Evolutionary conservation across 192 early-diverging fungal species (phyloP).

Genomic region (Jimgerdemannia flammicorona): DNA sequence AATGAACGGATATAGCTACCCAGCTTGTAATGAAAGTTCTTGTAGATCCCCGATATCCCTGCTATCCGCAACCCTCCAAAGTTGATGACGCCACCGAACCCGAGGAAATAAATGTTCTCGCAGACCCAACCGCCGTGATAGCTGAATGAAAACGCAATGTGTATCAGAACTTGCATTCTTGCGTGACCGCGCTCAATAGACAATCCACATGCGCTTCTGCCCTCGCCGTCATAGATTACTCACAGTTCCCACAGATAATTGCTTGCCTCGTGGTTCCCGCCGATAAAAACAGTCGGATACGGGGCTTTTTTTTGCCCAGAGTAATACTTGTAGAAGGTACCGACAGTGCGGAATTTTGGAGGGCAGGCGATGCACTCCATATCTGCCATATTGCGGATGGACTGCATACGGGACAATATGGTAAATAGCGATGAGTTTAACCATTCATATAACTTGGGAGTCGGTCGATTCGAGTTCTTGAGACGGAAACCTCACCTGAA

Average conservation of each 20-base stretch:
- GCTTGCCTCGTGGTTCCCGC: constrained; percentile 97
- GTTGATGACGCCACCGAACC: constrained; percentile 79
- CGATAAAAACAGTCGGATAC: constrained; percentile 91
- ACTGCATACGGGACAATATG: constrained; percentile 25
- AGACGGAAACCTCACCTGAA: constrained; percentile 57
- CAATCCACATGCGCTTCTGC: neutral
- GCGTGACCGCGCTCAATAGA: no score
- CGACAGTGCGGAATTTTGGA: constrained; percentile 77
- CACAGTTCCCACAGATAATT: constrained; percentile 95
- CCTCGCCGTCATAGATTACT: constrained; percentile 15
- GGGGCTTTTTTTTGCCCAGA: constrained; percentile 75
- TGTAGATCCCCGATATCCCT: constrained; percentile 92
- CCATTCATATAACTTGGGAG: neutral
- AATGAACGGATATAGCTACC: constrained; percentile 27
- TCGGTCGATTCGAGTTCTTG: no score
- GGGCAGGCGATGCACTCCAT: constrained; percentile 81
- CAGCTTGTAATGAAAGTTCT: constrained; percentile 51
- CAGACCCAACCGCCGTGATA: constrained; percentile 95
- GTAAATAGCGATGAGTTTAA: neutral
- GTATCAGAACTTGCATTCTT: no score
- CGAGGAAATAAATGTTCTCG: constrained; percentile 91
- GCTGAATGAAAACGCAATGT: constrained; percentile 26
- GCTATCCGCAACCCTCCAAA: constrained; percentile 89
- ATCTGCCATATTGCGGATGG: constrained; percentile 83
- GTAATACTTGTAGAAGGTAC: constrained; percentile 94